Evolutionary conservation across 2,329 filamentous ascomycete species (phyloP), one percentile per base, ranked within the genome.

Genomic region (Emmonsia crescens): DNA sequence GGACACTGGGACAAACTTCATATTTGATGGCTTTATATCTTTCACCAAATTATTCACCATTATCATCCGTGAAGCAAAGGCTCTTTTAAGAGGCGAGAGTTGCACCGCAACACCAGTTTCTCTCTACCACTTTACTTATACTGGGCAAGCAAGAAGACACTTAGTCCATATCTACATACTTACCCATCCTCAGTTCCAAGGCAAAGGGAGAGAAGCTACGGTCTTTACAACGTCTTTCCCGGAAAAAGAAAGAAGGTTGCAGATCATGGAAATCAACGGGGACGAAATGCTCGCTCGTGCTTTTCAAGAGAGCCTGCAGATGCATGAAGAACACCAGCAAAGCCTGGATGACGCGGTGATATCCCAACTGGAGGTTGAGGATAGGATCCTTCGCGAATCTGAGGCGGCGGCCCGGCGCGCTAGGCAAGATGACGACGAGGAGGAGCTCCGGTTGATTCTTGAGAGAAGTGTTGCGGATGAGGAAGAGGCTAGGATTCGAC

Each of bases 231-330:
- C 27, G 2, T 21, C 31, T 36, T 36, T 55, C 19, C 19, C 31
- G 2, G n/a, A 5, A 8, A 31, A 52, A 16, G 48, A 8, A 5
- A 55, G 31, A 21, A 21, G 8, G 5, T 19, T 21, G 2, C 27
- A 9, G 10, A 19, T 19, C 29, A 54, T 57, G 54, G 31, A 27
- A 21, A 21, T 21, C 19, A 44, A 55, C 29, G 63, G 62, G 16
- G 61, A 63, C 24, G 60, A 63, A 38, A 56, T 52, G 19, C 64
- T 66, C 49, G 55, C 60, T 12, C 52, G 40, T 10, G 64, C 64
- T n/a, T 54, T 65, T 40, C 60, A 63, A 48, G 64, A 64, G 44
- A 64, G 57, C 24, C 38, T 64, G 16, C 59, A 38, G 29, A 12
- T 65, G 5, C 60, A 60, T 24, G 57, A 63, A 51, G 16, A 60